Percentiles rank a stretch among this genome's conserved stretches.
Evolutionary conservation across 495 filamentous ascomycete genomes (phyloP).

Genomic region (Sporormia fimetaria): DNA sequence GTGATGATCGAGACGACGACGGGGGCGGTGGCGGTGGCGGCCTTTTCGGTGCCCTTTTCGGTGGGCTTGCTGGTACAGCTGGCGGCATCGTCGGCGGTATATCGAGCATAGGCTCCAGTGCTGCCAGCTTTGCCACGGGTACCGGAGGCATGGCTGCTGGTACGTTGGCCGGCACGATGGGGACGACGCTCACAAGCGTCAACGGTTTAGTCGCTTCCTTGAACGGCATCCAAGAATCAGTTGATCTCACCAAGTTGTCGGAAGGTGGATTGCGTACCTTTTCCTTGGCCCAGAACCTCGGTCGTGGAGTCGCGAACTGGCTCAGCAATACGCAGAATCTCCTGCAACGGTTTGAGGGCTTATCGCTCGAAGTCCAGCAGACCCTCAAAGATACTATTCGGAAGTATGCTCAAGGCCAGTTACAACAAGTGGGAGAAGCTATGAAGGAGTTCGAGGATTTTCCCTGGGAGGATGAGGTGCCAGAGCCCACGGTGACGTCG

Average conservation of each 20-base stretch:
- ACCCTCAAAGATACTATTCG: slow-evolving; percentile 1
- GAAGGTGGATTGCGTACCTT: neutral
- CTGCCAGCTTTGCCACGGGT: neutral
- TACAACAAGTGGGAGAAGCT: neutral
- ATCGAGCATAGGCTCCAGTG: too few species aligned
- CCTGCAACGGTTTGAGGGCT: slow-evolving; percentile 2
- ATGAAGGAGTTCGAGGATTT: slow-evolving; percentile 5
- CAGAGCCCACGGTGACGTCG: neutral
- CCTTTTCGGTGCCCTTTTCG: neutral
- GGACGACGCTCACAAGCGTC: too few species aligned
- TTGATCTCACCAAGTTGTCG: neutral
- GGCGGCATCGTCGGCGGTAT: too few species aligned
- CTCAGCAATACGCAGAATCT: slow-evolving; percentile 1
- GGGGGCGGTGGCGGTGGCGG: neutral
- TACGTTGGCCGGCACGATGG: too few species aligned
- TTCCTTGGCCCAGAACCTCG: slow-evolving; percentile 2
- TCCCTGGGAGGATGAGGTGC: neutral
- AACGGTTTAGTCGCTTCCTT: slow-evolving; percentile 1
- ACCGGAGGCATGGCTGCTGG: neutral
- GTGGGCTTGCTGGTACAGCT: neutral
- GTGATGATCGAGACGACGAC: neutral
- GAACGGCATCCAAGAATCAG: slow-evolving; percentile 8
- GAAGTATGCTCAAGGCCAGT: slow-evolving; percentile 1
- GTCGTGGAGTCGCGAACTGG: slow-evolving; percentile 2
- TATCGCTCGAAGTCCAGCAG: neutral